These are phyloP conservation scores for Wallacemonas rigidus DNA, from an alignment of 208 protist species.

Conservation along the genomic window DNA sequence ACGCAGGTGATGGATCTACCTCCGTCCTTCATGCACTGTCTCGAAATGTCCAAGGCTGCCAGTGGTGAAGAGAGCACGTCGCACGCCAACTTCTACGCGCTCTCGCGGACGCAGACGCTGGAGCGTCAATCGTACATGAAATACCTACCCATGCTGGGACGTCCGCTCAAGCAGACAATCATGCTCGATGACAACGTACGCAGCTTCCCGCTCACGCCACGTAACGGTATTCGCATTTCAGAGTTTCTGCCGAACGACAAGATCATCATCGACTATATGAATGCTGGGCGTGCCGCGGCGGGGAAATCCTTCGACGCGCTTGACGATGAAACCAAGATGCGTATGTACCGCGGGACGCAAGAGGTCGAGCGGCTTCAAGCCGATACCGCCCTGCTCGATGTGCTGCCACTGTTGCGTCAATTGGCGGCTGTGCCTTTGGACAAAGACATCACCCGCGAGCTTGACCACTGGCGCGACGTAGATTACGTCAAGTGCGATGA, in stretches of 20 bases:
- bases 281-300: constrained; percentile 19
- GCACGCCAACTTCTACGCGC: constrained; percentile 82
- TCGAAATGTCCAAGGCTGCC: constrained; percentile 44
- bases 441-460: constrained; percentile 57
- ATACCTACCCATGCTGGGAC: constrained; percentile 86
- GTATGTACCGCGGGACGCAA: constrained; percentile 36
- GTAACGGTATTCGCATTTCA: constrained; percentile 71
- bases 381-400: constrained; percentile 61
- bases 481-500: constrained; percentile 82
- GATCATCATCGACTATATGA: constrained; percentile 50
- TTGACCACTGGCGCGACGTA: constrained; percentile 78
- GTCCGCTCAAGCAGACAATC: constrained; percentile 54
- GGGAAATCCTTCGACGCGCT: constrained; percentile 27
- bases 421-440: constrained; percentile 38
- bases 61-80: constrained; percentile 34
- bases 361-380: constrained; percentile 48
- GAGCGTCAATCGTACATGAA: constrained; percentile 83
- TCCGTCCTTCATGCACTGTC: constrained; percentile 67
- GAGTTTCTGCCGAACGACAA: constrained; percentile 60
- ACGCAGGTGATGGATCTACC: constrained; percentile 73
- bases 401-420: constrained; percentile 73
- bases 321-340: constrained; percentile 23
- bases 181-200: constrained; percentile 90
- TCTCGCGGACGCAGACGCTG: constrained; percentile 84
- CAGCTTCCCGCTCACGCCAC: constrained; percentile 86